Conservation (phyloP, 495 filamentous ascomycete species). For the Tuber umbilicatum region DNA sequence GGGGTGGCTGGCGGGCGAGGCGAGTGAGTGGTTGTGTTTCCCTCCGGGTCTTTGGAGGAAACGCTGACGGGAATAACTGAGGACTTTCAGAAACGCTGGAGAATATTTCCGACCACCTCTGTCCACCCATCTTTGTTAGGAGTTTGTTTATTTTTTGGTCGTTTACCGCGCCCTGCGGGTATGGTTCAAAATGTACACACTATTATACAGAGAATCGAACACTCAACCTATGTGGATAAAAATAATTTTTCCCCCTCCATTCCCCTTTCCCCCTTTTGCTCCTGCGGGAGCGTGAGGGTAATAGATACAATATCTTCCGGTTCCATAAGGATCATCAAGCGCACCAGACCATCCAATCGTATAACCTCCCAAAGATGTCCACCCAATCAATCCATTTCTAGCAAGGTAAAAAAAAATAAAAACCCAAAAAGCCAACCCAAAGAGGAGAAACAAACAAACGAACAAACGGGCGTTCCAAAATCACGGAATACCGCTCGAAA, state of each 20-base stretch:
- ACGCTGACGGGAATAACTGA: neutral
- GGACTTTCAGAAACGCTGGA: neutral
- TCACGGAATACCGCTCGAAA: neutral
- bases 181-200: neutral
- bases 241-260: neutral
- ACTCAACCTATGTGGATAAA: neutral
- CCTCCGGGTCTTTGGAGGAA: neutral
- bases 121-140: neutral
- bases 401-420: neutral
- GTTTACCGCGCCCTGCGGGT: neutral
- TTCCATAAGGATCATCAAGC: constrained; percentile 5
- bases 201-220: neutral
- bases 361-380: neutral
- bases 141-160: no score
- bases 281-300: neutral
- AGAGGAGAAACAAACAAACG: neutral
- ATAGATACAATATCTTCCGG: constrained; percentile 5
- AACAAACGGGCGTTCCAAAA: neutral
- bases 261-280: neutral
- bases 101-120: neutral
- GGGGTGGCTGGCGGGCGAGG: neutral
- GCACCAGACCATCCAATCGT: constrained; percentile 6
- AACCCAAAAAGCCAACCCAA: neutral
- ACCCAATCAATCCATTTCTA: neutral
- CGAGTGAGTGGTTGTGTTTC: neutral